phyloP scores from a whole-genome alignment of 345 rosid species.

The Raphanus sativus region DNA sequence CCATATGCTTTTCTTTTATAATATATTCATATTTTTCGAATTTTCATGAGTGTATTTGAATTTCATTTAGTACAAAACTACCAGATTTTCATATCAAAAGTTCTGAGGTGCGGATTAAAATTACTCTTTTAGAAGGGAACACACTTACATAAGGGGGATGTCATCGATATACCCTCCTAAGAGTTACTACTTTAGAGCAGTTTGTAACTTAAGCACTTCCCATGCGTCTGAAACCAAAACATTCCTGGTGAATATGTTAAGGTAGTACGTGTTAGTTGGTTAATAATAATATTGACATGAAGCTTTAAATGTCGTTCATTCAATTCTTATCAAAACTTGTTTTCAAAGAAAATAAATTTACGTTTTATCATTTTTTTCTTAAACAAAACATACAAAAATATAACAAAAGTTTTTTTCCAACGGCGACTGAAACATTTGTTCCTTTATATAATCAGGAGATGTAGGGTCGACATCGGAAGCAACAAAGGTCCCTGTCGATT shows the following conservation, averaged over 20 bases:
- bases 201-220: background rate
- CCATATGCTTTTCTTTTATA: background rate
- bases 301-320: background rate
- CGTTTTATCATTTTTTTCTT: too few relatives aligned
- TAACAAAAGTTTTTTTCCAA: background rate
- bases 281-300: background rate
- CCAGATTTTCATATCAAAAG: background rate
- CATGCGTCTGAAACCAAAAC: background rate
- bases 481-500: background rate
- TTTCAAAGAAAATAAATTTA: background rate
- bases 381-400: background rate
- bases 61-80: background rate
- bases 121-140: background rate
- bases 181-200: background rate
- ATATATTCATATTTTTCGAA: background rate
- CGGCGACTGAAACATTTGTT: background rate
- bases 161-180: background rate
- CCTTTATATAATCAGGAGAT: slow-evolving; percentile 13
- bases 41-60: background rate
- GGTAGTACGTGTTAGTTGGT: background rate
- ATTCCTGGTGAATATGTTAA: background rate
- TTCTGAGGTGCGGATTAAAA: background rate
- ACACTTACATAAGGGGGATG: background rate
- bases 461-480: slow-evolving; percentile 23
- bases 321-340: background rate